Evolutionary conservation across 345 rosid species (phyloP).

Genomic region (Murraya koenigii): DNA sequence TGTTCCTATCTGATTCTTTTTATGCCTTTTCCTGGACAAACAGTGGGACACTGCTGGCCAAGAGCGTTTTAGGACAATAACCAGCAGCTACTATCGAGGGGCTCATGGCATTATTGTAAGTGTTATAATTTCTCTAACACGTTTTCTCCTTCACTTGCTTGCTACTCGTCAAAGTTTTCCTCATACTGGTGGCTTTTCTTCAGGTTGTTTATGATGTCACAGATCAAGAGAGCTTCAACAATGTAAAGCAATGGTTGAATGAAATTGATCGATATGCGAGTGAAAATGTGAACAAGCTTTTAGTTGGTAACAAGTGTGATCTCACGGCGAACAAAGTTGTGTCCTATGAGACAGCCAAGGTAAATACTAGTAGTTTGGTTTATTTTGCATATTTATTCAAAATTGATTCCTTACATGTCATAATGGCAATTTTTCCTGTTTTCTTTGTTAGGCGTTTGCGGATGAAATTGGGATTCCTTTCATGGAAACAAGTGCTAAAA

Average conservation of each 20-base stretch:
- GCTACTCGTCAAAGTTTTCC: neutral
- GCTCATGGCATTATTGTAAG: conserved; percentile 78
- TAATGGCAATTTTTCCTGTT: neutral
- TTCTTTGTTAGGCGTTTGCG: conserved; percentile 49
- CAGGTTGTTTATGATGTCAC: conserved; percentile 78
- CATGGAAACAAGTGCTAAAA: conserved; percentile 80
- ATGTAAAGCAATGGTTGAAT: conserved; percentile 75
- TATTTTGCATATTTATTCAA: neutral
- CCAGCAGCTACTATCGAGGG: conserved; percentile 83
- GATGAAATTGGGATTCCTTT: conserved; percentile 78
- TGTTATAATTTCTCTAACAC: neutral
- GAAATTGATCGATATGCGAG: conserved; percentile 77
- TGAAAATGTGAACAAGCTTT: conserved; percentile 74
- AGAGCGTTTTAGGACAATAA: conserved; percentile 77
- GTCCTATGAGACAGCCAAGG: conserved; percentile 67
- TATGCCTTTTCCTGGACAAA: conserved; percentile 16
- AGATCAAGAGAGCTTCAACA: conserved; percentile 78
- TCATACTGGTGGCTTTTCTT: conserved; percentile 8
- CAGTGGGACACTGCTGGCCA: conserved; percentile 92
- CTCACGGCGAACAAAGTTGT: conserved; percentile 68
- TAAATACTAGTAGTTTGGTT: conserved; percentile 9
- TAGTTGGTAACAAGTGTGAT: conserved; percentile 73
- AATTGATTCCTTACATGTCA: neutral
- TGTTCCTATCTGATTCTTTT: neutral
- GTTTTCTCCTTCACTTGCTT: neutral